phyloP scores from a whole-genome alignment of 2,329 filamentous ascomycete genomes.

The Cercospora sesami region DNA sequence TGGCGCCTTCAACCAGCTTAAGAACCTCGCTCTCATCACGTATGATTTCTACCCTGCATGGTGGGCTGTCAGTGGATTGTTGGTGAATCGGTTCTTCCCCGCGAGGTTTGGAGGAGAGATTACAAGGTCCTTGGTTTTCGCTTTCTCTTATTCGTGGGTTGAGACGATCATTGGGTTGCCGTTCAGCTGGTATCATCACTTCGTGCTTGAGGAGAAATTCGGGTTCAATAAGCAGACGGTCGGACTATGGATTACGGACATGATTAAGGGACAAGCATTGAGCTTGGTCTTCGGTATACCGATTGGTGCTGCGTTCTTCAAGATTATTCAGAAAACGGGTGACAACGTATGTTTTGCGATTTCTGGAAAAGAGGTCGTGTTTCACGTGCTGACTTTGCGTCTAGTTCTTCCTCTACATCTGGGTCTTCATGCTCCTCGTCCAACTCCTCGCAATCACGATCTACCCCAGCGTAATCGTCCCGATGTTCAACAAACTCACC shows the following conservation, averaged over 20 bases:
- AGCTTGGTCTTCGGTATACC: conserved; percentile 78
- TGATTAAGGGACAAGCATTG: conserved; percentile 86
- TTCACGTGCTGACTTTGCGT: neutral
- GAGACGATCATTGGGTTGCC: conserved; percentile 79
- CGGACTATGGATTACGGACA: conserved; percentile 81
- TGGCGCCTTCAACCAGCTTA: conserved; percentile 79
- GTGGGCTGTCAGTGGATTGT: conserved; percentile 76
- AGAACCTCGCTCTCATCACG: conserved; percentile 86
- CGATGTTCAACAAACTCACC: conserved; percentile 96
- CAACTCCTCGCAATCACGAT: conserved; percentile 95
- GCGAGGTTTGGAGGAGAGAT: conserved; percentile 79
- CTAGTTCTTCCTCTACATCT: conserved; percentile 95
- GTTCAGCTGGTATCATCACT: conserved; percentile 85
- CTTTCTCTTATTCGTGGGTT: conserved; percentile 81
- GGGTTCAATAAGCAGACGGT: conserved; percentile 99
- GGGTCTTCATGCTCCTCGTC: conserved; percentile 84
- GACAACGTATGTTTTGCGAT: conserved; percentile 53
- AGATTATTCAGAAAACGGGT: conserved; percentile 92
- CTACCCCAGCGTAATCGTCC: conserved; percentile 91
- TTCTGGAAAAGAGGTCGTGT: neutral
- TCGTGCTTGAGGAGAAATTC: conserved; percentile 93
- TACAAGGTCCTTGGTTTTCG: conserved; percentile 86
- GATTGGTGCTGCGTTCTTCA: conserved; percentile 85
- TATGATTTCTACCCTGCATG: conserved; percentile 87
- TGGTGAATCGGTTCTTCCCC: conserved; percentile 74